Percentiles rank a stretch among this genome's conserved stretches.
Conservation (phyloP, 108 stramenopile species). For the Skeletonema marinoi region DNA sequence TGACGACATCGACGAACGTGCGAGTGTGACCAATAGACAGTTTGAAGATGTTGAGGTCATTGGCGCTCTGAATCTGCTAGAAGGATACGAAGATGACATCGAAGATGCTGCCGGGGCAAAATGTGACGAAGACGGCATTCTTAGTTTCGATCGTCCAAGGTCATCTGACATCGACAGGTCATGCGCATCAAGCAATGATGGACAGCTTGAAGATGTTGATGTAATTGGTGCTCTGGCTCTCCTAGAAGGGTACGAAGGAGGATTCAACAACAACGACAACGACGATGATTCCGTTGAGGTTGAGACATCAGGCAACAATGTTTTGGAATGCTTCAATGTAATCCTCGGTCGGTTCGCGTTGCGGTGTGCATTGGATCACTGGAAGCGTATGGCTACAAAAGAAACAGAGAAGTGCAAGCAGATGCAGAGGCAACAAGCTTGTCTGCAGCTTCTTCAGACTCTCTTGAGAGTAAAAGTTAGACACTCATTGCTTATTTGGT, state of each 20-base stretch:
- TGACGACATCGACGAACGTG: not conserved
- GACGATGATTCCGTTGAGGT: not conserved
- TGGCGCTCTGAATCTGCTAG: no score
- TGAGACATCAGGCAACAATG: not conserved
- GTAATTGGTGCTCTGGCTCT: not conserved
- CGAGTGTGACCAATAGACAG: no score
- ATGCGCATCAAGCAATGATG: no score
- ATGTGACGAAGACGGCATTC: no score
- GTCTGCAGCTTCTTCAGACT: not conserved
- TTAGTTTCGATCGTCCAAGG: no score
- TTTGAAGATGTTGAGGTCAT: no score
- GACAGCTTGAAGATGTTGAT: not conserved
- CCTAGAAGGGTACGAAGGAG: not conserved
- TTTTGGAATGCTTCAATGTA: not conserved
- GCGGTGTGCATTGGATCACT: conserved; percentile 23
- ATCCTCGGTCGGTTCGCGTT: conserved; percentile 6
- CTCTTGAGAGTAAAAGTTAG: not conserved
- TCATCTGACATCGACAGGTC: no score
- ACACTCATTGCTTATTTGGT: not conserved
- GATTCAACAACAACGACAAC: not conserved
- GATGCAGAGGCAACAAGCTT: not conserved
- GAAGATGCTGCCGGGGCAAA: no score
- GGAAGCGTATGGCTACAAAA: not conserved
- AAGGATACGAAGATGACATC: no score
- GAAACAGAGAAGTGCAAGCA: not conserved